Evolutionary conservation across 1,284 basidiomycete species (phyloP).

Genomic region (Rhodofomes roseus): DNA sequence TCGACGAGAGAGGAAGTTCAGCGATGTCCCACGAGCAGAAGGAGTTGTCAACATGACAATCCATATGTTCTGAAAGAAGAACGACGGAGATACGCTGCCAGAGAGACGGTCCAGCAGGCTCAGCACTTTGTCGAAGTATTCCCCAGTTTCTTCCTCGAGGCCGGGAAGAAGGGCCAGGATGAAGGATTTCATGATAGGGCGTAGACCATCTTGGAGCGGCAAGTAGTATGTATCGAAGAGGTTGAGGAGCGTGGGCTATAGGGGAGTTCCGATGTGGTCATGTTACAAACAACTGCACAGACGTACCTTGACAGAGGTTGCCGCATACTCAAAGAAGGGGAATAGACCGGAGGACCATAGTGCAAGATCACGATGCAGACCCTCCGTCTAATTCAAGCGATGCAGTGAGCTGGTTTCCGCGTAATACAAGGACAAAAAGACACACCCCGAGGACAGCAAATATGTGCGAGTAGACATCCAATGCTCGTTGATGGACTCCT

Average conservation of each 20-base stretch:
- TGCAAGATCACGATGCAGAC: conserved; percentile 82
- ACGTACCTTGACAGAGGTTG: conserved; percentile 86
- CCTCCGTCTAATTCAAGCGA: conserved; percentile 65
- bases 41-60: conserved; percentile 91
- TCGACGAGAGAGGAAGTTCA: conserved; percentile 84
- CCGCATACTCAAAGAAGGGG: conserved; percentile 97
- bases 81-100: conserved; percentile 76
- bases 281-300: background rate
- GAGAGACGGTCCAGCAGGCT: conserved; percentile 80
- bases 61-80: conserved; percentile 97
- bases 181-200: conserved; percentile 91
- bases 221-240: conserved; percentile 91
- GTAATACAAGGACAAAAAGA: conserved; percentile 11
- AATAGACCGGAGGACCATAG: conserved; percentile 97
- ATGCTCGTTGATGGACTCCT: conserved; percentile 93
- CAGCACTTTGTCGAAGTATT: conserved; percentile 95
- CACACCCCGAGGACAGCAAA: conserved; percentile 85
- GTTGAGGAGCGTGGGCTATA: conserved; percentile 77
- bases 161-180: conserved; percentile 92
- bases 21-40: conserved; percentile 77
- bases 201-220: conserved; percentile 77
- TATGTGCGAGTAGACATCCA: conserved; percentile 95
- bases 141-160: conserved; percentile 92
- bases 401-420: background rate
- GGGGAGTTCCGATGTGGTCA: background rate